phyloP scores from a whole-genome alignment of 306 rosid genomes.

The Vachellia collinsii region DNA sequence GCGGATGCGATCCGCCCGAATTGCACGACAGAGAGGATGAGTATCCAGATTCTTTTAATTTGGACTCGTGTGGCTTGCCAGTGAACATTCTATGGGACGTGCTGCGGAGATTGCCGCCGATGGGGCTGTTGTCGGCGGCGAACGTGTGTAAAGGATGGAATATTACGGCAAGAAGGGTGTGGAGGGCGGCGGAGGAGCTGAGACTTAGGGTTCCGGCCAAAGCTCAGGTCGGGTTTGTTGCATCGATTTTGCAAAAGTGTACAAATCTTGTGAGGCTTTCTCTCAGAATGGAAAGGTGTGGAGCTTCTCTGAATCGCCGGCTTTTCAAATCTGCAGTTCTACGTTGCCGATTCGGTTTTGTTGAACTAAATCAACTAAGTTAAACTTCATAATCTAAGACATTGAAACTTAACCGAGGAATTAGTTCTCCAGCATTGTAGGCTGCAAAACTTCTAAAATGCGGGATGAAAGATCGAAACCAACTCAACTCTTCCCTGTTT shows the following conservation, averaged over 20 bases:
- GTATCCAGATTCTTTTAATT: constrained; percentile 42
- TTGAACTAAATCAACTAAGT: constrained; percentile 6
- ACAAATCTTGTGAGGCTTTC: constrained; percentile 77
- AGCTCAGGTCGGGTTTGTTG: constrained; percentile 78
- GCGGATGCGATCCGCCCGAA: constrained; percentile 26
- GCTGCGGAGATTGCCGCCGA: constrained; percentile 77
- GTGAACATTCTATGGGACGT: constrained; percentile 72
- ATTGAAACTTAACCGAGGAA: not conserved
- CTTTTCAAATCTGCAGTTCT: constrained; percentile 49
- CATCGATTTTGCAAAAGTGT: constrained; percentile 84
- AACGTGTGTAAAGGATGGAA: constrained; percentile 89
- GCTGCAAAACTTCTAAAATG: constrained; percentile 5
- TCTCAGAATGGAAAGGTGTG: constrained; percentile 86
- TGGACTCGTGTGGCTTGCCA: constrained; percentile 64
- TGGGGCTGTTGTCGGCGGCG: constrained; percentile 74
- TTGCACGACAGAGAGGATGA: not conserved
- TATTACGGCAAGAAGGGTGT: constrained; percentile 64
- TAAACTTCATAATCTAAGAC: constrained; percentile 14
- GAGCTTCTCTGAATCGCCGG: constrained; percentile 26
- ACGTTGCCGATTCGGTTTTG: constrained; percentile 20
- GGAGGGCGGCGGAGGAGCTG: constrained; percentile 87
- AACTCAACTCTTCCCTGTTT: not conserved
- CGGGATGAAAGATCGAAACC: constrained; percentile 32
- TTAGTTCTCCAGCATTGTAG: not conserved
- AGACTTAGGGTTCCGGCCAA: constrained; percentile 71